Conservation (phyloP, 805 yeast species). For the Saturnispora galanensis region DNA sequence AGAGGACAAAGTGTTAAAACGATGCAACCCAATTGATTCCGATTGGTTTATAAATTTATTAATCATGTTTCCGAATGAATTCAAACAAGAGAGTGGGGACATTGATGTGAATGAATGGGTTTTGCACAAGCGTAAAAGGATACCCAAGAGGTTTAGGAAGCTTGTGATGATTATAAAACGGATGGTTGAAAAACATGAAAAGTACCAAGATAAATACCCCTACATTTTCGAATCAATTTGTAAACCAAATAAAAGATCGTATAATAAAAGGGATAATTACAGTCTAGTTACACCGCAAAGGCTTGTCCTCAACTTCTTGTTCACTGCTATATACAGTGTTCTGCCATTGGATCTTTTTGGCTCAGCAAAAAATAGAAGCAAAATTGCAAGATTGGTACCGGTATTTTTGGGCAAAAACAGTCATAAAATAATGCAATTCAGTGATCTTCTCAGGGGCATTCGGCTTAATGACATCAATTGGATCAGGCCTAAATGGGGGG, state of each 20-base stretch:
- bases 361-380: conserved; percentile 34
- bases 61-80: conserved; percentile 6
- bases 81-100: background rate
- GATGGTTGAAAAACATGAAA: conserved; percentile 28
- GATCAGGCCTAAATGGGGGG: conserved; percentile 32
- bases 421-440: conserved; percentile 28
- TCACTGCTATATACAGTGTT: conserved; percentile 35
- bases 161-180: conserved; percentile 15
- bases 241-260: conserved; percentile 5
- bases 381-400: conserved; percentile 30
- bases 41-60: conserved; percentile 11
- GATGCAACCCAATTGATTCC: conserved; percentile 17
- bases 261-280: conserved; percentile 19
- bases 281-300: conserved; percentile 25
- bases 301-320: conserved; percentile 33
- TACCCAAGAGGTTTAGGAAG: conserved; percentile 20
- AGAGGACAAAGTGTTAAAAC: conserved; percentile 12
- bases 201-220: conserved; percentile 24
- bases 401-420: conserved; percentile 29
- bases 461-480: conserved; percentile 41
- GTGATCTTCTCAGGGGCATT: conserved; percentile 28
- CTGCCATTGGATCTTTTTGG: conserved; percentile 51
- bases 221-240: conserved; percentile 30
- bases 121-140: background rate
- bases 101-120: background rate